These are phyloP conservation scores for Blastobotrys ciferrii DNA, from an alignment of 1,139 yeast genomes.

Conservation along the genomic window DNA sequence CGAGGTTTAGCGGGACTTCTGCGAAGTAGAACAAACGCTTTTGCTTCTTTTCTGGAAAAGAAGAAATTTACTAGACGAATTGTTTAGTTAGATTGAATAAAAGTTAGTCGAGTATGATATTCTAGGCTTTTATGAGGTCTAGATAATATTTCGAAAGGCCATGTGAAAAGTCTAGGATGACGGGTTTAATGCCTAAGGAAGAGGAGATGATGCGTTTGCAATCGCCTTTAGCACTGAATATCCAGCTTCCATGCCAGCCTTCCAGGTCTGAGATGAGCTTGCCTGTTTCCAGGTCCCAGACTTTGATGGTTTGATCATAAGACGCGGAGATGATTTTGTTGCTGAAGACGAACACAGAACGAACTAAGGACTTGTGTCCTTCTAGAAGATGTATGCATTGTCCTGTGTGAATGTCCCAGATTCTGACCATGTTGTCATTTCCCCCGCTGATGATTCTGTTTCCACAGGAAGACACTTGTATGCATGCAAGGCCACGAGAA, in stretches of 20 bases:
- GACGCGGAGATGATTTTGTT: slow-evolving; percentile 37
- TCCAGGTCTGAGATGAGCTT: slow-evolving; percentile 29
- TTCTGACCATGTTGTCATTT: slow-evolving; percentile 37
- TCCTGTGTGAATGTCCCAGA: slow-evolving; percentile 37
- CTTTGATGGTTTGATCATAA: slow-evolving; percentile 39
- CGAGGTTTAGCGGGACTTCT: too few relatives aligned
- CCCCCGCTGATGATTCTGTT: slow-evolving; percentile 35
- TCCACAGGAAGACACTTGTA: slow-evolving; percentile 30
- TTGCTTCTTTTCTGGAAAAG: too few relatives aligned
- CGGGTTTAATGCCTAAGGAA: slow-evolving; percentile 36
- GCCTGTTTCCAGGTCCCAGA: slow-evolving; percentile 38
- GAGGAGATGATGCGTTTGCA: slow-evolving; percentile 34
- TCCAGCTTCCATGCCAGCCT: slow-evolving; percentile 38
- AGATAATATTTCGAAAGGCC: slow-evolving; percentile 30
- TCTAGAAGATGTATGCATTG: slow-evolving; percentile 28
- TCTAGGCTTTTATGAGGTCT: slow-evolving; percentile 20
- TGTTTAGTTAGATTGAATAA: too few relatives aligned
- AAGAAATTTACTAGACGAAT: too few relatives aligned
- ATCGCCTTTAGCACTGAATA: slow-evolving; percentile 37
- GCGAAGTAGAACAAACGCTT: too few relatives aligned
- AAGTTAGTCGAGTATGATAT: too few relatives aligned
- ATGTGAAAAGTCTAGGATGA: slow-evolving; percentile 34
- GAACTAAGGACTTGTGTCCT: slow-evolving; percentile 36
- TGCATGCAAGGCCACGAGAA: slow-evolving; percentile 39
- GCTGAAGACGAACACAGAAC: slow-evolving; percentile 32